A percentile compares a stretch with the other conserved stretches of the same genome.
Conservation (phyloP, 1,139 yeast species). For the Nakaseomyces kungkrabaensis region DNA sequence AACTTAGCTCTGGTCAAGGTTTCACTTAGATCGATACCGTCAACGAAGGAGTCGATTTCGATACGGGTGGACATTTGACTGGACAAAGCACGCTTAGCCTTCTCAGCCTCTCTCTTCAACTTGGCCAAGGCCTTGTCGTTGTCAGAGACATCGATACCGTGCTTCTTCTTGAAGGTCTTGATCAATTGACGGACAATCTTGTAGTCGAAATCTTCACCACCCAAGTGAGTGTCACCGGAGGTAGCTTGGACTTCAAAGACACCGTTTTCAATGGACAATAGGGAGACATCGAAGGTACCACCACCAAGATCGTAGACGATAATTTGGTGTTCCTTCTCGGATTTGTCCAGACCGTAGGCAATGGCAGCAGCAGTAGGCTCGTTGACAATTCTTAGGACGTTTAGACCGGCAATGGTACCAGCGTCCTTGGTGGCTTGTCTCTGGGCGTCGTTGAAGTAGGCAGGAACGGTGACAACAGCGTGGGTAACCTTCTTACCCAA, state of each 20-base stretch:
- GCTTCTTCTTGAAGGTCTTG: constrained; percentile 81
- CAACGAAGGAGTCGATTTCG: constrained; percentile 90
- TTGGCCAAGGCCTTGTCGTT: constrained; percentile 78
- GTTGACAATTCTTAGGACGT: constrained; percentile 84
- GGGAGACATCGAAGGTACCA: constrained; percentile 89
- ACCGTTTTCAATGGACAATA: constrained; percentile 83
- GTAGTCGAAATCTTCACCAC: constrained; percentile 96
- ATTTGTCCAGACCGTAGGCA: constrained; percentile 88
- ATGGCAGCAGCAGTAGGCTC: constrained; percentile 97
- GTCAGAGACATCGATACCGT: constrained; percentile 61
- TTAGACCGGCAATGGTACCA: constrained; percentile 87
- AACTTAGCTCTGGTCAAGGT: constrained; percentile 90
- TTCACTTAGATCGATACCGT: constrained; percentile 91
- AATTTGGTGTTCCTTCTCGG: constrained; percentile 80
- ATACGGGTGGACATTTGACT: constrained; percentile 70
- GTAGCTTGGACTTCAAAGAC: constrained; percentile 92
- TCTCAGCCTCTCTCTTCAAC: constrained; percentile 92
- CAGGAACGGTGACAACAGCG: constrained; percentile 95
- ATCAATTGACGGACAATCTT: constrained; percentile 79
- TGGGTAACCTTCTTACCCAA: constrained; percentile 83
- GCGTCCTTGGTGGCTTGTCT: constrained; percentile 97
- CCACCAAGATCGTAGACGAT: constrained; percentile 95
- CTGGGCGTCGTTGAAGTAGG: constrained; percentile 94
- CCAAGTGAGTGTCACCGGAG: constrained; percentile 91
- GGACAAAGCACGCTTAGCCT: constrained; percentile 91